These are phyloP conservation scores for Penicillium sp. DNA, from an alignment of 2,329 filamentous ascomycete species.

Conservation along the genomic window DNA sequence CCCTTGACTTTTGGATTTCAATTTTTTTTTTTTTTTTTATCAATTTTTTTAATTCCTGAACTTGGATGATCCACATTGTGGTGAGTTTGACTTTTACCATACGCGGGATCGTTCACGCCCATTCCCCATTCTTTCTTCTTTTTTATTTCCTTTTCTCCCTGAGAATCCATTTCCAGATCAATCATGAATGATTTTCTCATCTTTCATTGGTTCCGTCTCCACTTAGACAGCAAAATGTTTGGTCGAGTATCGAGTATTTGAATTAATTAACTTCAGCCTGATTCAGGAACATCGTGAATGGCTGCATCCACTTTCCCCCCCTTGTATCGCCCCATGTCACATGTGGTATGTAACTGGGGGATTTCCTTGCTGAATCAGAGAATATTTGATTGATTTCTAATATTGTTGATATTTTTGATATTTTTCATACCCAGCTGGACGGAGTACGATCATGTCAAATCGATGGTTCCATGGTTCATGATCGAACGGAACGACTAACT, in stretches of 20 bases:
- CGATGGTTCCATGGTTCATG: no score
- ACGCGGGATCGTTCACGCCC: background rate
- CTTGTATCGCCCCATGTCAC: conserved; percentile 3
- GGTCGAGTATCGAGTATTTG: conserved; percentile 18
- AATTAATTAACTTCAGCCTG: conserved; percentile 20
- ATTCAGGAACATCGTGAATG: conserved; percentile 20
- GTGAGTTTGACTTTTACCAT: conserved; percentile 8
- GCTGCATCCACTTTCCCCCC: conserved; percentile 13
- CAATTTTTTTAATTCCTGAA: no score
- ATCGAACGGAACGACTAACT: no score
- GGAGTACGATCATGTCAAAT: no score
- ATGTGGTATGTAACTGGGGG: no score
- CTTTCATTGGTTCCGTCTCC: background rate
- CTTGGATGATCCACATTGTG: conserved; percentile 1
- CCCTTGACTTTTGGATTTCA: conserved; percentile 6
- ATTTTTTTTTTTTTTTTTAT: conserved; percentile 2
- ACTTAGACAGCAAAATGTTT: conserved; percentile 8
- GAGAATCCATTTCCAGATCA: background rate
- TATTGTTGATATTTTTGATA: no score
- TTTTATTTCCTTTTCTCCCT: background rate
- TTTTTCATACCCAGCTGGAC: no score
- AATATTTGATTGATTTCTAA: no score
- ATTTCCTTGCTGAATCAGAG: no score
- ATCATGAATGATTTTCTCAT: background rate
- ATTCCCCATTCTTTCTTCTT: background rate